A percentile compares a stretch with the other conserved stretches of the same genome.
Evolutionary conservation across 805 yeast genomes (phyloP).

Genomic region (Nakazawaea holstii): DNA sequence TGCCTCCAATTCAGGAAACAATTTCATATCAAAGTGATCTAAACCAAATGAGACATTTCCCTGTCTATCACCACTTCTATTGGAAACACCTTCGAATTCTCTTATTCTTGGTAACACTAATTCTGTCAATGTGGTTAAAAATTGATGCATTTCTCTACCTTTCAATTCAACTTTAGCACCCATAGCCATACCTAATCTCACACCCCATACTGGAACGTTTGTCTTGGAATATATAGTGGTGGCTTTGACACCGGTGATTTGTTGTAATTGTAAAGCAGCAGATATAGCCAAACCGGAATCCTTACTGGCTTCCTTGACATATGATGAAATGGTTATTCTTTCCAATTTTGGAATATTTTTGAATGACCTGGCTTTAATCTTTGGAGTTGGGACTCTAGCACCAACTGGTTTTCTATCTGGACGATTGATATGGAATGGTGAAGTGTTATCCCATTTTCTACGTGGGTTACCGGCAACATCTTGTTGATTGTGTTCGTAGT

Average conservation of each 20-base stretch:
- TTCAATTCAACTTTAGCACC: conserved; percentile 79
- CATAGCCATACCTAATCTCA: conserved; percentile 83
- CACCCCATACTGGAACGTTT: conserved; percentile 80
- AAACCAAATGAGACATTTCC: conserved; percentile 89
- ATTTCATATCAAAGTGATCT: conserved; percentile 65
- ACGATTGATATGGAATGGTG: conserved; percentile 88
- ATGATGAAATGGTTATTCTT: conserved; percentile 70
- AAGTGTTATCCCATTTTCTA: conserved; percentile 80
- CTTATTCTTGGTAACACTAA: conserved; percentile 89
- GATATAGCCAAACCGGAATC: conserved; percentile 70
- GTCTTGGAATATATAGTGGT: conserved; percentile 65
- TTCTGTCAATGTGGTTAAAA: conserved; percentile 81
- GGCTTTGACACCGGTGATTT: conserved; percentile 90
- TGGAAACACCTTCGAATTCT: conserved; percentile 75
- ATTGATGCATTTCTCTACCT: conserved; percentile 83
- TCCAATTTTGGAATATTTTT: conserved; percentile 67
- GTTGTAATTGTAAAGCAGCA: conserved; percentile 78
- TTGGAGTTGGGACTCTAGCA: conserved; percentile 65
- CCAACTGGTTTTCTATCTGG: conserved; percentile 74
- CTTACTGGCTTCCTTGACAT: conserved; percentile 64
- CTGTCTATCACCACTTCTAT: conserved; percentile 71
- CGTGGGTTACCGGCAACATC: conserved; percentile 59
- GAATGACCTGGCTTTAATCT: conserved; percentile 61
- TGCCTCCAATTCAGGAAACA: conserved; percentile 90
- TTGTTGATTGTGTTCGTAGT: conserved; percentile 61